These are phyloP conservation scores for Cordyceps cicadae DNA, from an alignment of 2,329 filamentous ascomycete species.

Conservation along the genomic window DNA sequence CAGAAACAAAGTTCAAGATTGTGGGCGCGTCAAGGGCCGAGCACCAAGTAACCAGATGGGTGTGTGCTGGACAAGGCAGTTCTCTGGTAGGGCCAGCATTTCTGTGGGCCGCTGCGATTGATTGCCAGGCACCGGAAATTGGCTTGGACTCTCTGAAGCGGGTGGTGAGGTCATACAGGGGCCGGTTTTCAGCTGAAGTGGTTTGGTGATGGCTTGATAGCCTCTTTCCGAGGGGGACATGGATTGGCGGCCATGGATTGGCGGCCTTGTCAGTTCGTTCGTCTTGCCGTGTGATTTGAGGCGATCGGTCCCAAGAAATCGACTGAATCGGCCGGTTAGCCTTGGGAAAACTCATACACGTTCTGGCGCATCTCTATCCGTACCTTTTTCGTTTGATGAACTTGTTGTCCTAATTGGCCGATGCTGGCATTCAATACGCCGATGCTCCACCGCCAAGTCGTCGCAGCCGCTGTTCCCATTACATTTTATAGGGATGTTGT, in stretches of 20 bases:
- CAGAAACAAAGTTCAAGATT: background rate
- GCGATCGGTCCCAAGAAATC: background rate
- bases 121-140: conserved; percentile 11
- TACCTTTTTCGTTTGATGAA: no score
- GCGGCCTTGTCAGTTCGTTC: background rate
- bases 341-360: background rate
- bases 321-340: background rate
- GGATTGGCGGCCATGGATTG: background rate
- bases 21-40: background rate
- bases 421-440: background rate
- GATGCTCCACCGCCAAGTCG: background rate
- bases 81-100: no score
- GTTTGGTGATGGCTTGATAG: background rate
- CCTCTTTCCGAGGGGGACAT: no score
- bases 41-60: no score
- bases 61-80: no score
- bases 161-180: conserved; percentile 10
- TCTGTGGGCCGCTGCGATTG: conserved; percentile 1
- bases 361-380: background rate
- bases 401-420: background rate
- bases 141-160: background rate
- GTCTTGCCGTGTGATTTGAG: no score
- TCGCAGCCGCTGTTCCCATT: background rate
- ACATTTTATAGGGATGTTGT: background rate
- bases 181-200: conserved; percentile 6